A percentile compares a stretch with the other conserved stretches of the same genome.
These are phyloP conservation scores for Cladosporium sp. DNA, from an alignment of 2,329 filamentous ascomycete genomes.

Conservation along the genomic window DNA sequence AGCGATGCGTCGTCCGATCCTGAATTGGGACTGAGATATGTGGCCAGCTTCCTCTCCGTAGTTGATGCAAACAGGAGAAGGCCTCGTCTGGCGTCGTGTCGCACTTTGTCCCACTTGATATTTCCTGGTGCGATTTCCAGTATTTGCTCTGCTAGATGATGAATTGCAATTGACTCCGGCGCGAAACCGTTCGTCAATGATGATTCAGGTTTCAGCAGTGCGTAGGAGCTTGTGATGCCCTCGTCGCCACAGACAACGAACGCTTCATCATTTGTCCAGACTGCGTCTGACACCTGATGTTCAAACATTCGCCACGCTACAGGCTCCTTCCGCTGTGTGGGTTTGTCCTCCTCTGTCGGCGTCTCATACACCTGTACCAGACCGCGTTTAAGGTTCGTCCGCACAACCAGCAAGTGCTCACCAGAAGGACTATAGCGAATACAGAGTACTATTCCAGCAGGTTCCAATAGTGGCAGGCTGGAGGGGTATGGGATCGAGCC, in stretches of 20 bases:
- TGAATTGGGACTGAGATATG: constrained; percentile 5
- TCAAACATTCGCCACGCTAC: constrained; percentile 44
- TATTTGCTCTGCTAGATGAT: constrained; percentile 12
- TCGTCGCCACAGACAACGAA: constrained; percentile 48
- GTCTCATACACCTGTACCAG: constrained; percentile 35
- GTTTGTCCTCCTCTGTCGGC: constrained; percentile 5
- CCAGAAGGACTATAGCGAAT: constrained; percentile 35
- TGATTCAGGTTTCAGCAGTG: neutral
- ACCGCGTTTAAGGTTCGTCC: constrained; percentile 33
- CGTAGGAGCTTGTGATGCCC: constrained; percentile 19
- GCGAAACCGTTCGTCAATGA: constrained; percentile 13
- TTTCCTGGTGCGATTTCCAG: constrained; percentile 8
- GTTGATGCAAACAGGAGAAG: constrained; percentile 12
- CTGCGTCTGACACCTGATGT: constrained; percentile 44
- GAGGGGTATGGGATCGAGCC: constrained; percentile 26
- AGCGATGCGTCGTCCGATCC: constrained; percentile 5
- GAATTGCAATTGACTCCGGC: constrained; percentile 13
- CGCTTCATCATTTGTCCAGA: constrained; percentile 45
- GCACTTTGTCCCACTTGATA: constrained; percentile 13
- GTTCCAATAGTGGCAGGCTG: constrained; percentile 28
- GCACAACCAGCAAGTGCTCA: constrained; percentile 32
- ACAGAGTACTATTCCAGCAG: constrained; percentile 30
- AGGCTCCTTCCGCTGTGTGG: constrained; percentile 34
- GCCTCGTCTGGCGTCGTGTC: neutral
- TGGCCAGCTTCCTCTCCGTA: constrained; percentile 7